A percentile compares a stretch with the other conserved stretches of the same genome.
phyloP scores from a whole-genome alignment of 805 yeast genomes.

The Wickerhamiella kurtzmanii region DNA sequence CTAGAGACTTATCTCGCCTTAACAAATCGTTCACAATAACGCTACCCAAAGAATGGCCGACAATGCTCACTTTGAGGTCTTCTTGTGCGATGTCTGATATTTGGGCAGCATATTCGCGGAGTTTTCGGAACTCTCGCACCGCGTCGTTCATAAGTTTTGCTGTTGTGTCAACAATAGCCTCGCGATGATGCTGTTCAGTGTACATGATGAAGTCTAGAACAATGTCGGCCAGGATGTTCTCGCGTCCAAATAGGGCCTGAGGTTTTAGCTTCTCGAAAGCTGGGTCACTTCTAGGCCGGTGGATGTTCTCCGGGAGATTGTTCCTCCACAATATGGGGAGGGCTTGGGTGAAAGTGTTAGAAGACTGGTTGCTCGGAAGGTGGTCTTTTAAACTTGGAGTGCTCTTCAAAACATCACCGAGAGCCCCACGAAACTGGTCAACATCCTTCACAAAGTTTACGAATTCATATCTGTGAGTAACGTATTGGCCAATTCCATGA shows the following conservation, averaged over 20 bases:
- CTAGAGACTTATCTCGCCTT: constrained; percentile 30
- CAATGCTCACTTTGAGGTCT: constrained; percentile 64
- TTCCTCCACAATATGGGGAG: constrained; percentile 90
- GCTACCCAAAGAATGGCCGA: constrained; percentile 90
- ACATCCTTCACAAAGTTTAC: constrained; percentile 81
- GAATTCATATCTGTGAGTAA: constrained; percentile 65
- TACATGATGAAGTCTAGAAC: constrained; percentile 65
- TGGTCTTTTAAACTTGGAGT: constrained; percentile 7
- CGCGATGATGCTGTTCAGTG: constrained; percentile 55
- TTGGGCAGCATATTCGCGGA: constrained; percentile 45
- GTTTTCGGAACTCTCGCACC: constrained; percentile 41
- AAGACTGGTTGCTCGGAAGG: constrained; percentile 1
- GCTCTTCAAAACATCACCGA: constrained; percentile 1
- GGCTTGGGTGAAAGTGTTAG: constrained; percentile 50
- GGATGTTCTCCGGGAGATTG: constrained; percentile 25
- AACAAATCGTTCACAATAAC: constrained; percentile 69
- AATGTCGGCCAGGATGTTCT: constrained; percentile 68
- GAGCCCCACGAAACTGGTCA: constrained; percentile 35
- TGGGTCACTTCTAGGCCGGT: constrained; percentile 7
- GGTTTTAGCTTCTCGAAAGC: constrained; percentile 11
- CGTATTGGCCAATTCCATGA: constrained; percentile 88
- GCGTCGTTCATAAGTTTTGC: constrained; percentile 49
- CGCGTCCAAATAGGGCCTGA: constrained; percentile 15
- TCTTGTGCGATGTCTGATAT: constrained; percentile 3
- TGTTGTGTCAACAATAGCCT: constrained; percentile 50